Conservation (phyloP, 305 asterid genomes). For the Fraxinus xanthoxyloides region DNA sequence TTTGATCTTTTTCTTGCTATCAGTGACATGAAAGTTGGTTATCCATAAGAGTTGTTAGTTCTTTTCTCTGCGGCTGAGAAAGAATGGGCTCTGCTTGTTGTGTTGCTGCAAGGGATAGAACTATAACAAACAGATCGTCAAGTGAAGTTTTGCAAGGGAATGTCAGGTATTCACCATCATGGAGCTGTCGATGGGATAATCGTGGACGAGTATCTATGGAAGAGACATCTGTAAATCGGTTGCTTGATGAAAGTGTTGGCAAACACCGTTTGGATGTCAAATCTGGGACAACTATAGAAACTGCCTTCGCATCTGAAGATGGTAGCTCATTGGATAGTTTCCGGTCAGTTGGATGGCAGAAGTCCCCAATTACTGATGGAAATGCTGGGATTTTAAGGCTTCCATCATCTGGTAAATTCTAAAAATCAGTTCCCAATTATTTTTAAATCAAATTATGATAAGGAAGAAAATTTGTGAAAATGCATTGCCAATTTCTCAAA, state of each 20-base stretch:
- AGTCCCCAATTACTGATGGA: constrained; percentile 49
- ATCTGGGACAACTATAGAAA: constrained; percentile 53
- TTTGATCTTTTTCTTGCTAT: constrained; percentile 2
- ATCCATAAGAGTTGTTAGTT: not conserved
- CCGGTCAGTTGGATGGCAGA: constrained; percentile 56
- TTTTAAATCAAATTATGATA: not conserved
- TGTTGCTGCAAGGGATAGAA: constrained; percentile 69
- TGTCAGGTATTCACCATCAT: constrained; percentile 75
- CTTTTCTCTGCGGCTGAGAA: constrained; percentile 27
- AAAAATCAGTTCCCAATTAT: not conserved
- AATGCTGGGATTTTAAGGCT: constrained; percentile 41
- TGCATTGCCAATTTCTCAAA: not conserved
- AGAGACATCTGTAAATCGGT: constrained; percentile 46
- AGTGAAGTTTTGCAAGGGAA: constrained; percentile 61
- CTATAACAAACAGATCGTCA: constrained; percentile 49
- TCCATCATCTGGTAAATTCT: constrained; percentile 42
- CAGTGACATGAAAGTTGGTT: constrained; percentile 32
- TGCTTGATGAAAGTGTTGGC: constrained; percentile 36
- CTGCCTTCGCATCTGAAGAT: constrained; percentile 40
- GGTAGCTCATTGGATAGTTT: constrained; percentile 75
- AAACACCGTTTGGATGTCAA: constrained; percentile 45
- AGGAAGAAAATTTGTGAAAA: not conserved
- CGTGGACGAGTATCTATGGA: constrained; percentile 89
- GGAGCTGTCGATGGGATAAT: constrained; percentile 98
- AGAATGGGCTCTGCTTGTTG: constrained; percentile 97